A percentile compares a stretch with the other conserved stretches of the same genome.
Evolutionary conservation across 768 basidiomycete species (phyloP).

Genomic region (Boletellus ananiceps): DNA sequence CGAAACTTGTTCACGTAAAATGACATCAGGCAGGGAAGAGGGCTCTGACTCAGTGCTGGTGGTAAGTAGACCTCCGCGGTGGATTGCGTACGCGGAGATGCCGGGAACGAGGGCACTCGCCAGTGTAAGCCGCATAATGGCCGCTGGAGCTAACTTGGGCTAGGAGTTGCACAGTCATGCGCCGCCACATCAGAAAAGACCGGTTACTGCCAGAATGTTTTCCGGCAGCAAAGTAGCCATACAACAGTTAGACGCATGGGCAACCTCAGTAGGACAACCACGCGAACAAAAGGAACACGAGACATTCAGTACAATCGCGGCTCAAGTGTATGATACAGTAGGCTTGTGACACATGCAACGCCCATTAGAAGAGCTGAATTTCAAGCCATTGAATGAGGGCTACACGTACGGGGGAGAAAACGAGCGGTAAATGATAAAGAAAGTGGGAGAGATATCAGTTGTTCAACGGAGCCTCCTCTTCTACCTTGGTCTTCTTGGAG

Average conservation of each 20-base stretch:
- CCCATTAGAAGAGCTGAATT: neutral
- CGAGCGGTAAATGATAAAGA: neutral
- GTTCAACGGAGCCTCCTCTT: conserved; percentile 8
- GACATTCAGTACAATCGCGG: neutral
- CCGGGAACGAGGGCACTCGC: conserved; percentile 1
- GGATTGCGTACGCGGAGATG: conserved; percentile 14
- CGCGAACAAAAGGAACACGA: too few species aligned
- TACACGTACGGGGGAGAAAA: conserved; percentile 1
- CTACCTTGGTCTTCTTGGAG: conserved; percentile 21
- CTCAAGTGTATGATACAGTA: conserved; percentile 14
- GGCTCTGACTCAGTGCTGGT: neutral
- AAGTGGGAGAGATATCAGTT: neutral
- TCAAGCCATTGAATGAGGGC: neutral
- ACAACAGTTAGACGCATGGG: too few species aligned
- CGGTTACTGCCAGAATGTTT: too few species aligned
- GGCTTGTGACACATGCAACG: neutral
- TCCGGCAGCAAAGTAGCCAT: too few species aligned
- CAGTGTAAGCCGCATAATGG: conserved; percentile 3
- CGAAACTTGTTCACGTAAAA: neutral
- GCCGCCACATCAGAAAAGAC: too few species aligned
- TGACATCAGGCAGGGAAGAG: neutral
- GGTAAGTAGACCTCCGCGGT: neutral
- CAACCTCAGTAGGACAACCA: too few species aligned
- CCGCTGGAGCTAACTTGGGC: too few species aligned
- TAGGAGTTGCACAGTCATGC: neutral